Evolutionary conservation across 1,139 yeast genomes (phyloP), one percentile per base, ranked within the genome.

Genomic region (Blastobotrys malaysiensis): DNA sequence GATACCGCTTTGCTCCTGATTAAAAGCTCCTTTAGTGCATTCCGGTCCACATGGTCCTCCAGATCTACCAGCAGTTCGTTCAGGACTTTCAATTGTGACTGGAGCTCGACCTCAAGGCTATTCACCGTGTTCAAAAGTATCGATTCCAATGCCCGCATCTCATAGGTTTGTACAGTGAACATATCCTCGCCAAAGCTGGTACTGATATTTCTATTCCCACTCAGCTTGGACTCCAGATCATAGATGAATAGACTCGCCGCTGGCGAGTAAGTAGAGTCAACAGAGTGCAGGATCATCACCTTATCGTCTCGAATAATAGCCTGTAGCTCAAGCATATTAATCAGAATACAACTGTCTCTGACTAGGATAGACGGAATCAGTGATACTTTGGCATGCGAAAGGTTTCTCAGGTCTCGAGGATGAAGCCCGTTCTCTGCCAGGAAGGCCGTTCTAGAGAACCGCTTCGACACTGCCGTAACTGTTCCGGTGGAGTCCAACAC

Each of bases 331-430:
- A 90, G 73, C 61, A 91, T 73, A 65, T 87, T 90, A 47, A 91
- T 81, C 46, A 91, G 72, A n/a, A 91, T 86, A 55, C 93, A 84
- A 60, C 82, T 80, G n/a, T 84, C 79, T 57, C 96, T 79, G 6
- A 89, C 84, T 67, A 88, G 77, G 46, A 91, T 84, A 24, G 90
- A 83, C 0, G 99, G 99, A 13, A 88, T 90, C 26, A 91, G 84
- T 67, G 88, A 95, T 53, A 87, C 83, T 14, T 87, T 80, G 0
- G 95, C 85, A 14, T 95, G 84, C 69, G 91, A 98, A 50, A 93
- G 84, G 64, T 87, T 88, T 14, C 96, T 71, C 53, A 89, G 73
- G 67, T 89, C 96, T 63, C 97, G 75, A 1, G 96, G 95, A 55
- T 83, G 82, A 44, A 89, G 71, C 45, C 84, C 84, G 66, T 88